A percentile compares a stretch with the other conserved stretches of the same genome.
phyloP scores from a whole-genome alignment of 768 basidiomycete species.

The Dacryopinax primogenitus region DNA sequence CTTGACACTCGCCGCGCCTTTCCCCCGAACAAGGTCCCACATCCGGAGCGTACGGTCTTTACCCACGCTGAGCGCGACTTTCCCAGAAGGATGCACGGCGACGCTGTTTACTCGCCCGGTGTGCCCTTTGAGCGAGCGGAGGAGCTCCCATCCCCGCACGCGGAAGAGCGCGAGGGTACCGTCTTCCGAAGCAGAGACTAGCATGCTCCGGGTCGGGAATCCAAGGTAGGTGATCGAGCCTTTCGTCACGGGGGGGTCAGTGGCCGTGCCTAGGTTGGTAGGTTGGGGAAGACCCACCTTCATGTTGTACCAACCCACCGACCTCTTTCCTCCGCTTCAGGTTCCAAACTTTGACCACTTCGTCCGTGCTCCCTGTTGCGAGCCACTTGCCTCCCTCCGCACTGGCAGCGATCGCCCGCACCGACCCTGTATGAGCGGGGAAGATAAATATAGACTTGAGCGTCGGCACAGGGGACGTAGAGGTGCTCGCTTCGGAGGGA shows the following conservation, averaged over 20 bases:
- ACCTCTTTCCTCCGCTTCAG: slow-evolving; percentile 81
- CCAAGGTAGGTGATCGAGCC: slow-evolving; percentile 82
- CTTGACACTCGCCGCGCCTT: slow-evolving; percentile 77
- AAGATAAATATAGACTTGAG: slow-evolving; percentile 86
- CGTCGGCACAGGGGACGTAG: slow-evolving; percentile 27
- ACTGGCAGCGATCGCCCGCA: slow-evolving; percentile 80
- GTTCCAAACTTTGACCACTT: slow-evolving; percentile 96
- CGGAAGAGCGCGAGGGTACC: slow-evolving; percentile 82
- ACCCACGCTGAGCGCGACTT: slow-evolving; percentile 83
- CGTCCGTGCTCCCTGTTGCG: slow-evolving; percentile 89
- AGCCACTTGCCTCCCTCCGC: slow-evolving; percentile 91
- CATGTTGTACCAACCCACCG: slow-evolving; percentile 87
- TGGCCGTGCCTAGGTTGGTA: neutral
- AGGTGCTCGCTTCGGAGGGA: slow-evolving; percentile 25
- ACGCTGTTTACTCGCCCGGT: slow-evolving; percentile 83
- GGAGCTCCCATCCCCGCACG: slow-evolving; percentile 84
- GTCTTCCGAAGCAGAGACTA: slow-evolving; percentile 86
- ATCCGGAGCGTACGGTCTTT: slow-evolving; percentile 80
- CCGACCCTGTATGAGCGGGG: slow-evolving; percentile 87
- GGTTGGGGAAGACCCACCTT: slow-evolving; percentile 42
- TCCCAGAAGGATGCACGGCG: slow-evolving; percentile 84
- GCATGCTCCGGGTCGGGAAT: slow-evolving; percentile 79
- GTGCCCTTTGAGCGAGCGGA: slow-evolving; percentile 82
- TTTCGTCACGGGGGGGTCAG: slow-evolving; percentile 26
- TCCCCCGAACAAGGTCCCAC: slow-evolving; percentile 98